A percentile compares a stretch with the other conserved stretches of the same genome.
Conservation (phyloP, 306 rosid species). For the Malus sieversii region DNA sequence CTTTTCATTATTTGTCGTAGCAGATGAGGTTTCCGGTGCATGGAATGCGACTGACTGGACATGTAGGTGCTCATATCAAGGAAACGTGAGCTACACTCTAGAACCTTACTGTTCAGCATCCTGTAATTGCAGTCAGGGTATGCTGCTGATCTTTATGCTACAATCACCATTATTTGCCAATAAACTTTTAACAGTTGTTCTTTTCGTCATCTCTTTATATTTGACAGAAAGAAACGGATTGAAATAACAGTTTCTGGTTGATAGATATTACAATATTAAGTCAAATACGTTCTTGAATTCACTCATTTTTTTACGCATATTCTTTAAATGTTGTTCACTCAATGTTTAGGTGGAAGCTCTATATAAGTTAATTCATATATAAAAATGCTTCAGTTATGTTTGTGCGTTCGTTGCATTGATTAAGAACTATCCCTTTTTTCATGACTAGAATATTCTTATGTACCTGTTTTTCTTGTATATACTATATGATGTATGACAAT, state of each 20-base stretch:
- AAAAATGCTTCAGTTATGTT: not conserved
- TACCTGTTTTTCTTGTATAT: not conserved
- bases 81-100: conserved; percentile 35
- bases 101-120: conserved; percentile 70
- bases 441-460: not conserved
- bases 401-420: not conserved
- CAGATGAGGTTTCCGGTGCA: conserved; percentile 43
- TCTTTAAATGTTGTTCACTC: not conserved
- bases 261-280: not conserved
- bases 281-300: not conserved
- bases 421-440: not conserved
- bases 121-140: conserved; percentile 82
- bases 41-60: conserved; percentile 56
- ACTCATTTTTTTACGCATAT: not conserved
- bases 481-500: not conserved
- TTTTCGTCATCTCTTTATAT: not conserved
- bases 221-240: not conserved
- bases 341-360: not conserved
- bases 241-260: not conserved
- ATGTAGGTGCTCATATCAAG: conserved; percentile 56
- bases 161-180: conserved; percentile 1
- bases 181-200: not conserved
- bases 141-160: conserved; percentile 24
- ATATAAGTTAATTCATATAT: not conserved
- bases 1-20: conserved; percentile 19